Percentiles rank a stretch among this genome's conserved stretches.
These are phyloP conservation scores for Diaporthe eres DNA, from an alignment of 2,329 filamentous ascomycete species.

Conservation along the genomic window DNA sequence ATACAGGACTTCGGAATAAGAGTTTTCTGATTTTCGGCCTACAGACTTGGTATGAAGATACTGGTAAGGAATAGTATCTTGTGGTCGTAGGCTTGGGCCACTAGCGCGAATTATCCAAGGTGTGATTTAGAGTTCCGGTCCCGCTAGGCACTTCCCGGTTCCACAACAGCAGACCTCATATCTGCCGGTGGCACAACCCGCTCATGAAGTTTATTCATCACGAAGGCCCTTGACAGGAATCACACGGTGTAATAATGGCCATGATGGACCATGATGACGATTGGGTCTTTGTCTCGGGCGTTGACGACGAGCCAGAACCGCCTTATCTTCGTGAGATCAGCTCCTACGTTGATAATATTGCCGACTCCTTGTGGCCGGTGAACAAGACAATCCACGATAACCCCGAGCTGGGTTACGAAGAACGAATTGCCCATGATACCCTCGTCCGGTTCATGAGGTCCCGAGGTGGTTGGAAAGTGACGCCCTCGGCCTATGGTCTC, in stretches of 20 bases:
- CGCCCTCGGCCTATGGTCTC: slow-evolving; percentile 64
- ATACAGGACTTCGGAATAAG: too few species aligned
- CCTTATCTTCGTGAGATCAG: slow-evolving; percentile 54
- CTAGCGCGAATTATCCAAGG: background rate
- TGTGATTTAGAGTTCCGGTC: slow-evolving; percentile 9
- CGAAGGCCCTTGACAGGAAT: background rate
- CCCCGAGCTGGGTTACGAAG: slow-evolving; percentile 63
- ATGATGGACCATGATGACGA: slow-evolving; percentile 15
- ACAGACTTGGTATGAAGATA: background rate
- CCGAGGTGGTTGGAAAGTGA: slow-evolving; percentile 64
- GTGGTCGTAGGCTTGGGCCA: background rate
- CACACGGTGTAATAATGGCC: too few species aligned
- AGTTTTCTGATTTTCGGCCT: too few species aligned
- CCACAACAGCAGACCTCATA: background rate
- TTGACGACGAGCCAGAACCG: background rate
- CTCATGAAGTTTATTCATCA: background rate
- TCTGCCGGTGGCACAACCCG: background rate
- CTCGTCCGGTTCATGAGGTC: slow-evolving; percentile 62
- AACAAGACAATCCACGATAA: slow-evolving; percentile 67
- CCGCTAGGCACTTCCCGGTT: slow-evolving; percentile 6
- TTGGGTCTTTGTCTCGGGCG: slow-evolving; percentile 8
- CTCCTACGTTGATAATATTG: slow-evolving; percentile 55
- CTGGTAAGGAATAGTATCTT: background rate
- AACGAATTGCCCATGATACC: slow-evolving; percentile 63
- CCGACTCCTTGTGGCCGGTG: slow-evolving; percentile 57